A percentile compares a stretch with the other conserved stretches of the same genome.
These are phyloP conservation scores for Alternaria postmessia DNA, from an alignment of 2,329 filamentous ascomycete genomes.

Conservation along the genomic window DNA sequence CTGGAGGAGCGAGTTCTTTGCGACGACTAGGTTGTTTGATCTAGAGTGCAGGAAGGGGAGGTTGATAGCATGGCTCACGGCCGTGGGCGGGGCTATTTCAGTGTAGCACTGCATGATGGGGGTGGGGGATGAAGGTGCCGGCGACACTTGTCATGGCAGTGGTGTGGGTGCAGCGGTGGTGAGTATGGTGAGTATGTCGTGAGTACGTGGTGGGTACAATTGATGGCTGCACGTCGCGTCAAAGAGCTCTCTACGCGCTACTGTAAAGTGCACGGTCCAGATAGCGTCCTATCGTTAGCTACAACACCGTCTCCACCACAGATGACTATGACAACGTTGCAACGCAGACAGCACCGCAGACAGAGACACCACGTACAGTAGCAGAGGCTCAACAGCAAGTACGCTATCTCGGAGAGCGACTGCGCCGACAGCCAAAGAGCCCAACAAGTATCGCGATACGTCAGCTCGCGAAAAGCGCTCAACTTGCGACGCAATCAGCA, in stretches of 20 bases:
- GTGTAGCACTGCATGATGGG: constrained; percentile 91
- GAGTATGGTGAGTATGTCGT: too few species aligned
- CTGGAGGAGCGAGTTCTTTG: constrained; percentile 91
- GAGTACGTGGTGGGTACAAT: too few species aligned
- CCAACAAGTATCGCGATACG: neutral
- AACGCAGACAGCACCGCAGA: neutral
- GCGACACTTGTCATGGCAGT: constrained; percentile 27
- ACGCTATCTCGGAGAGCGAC: neutral
- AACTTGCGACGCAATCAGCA: neutral
- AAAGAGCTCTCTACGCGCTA: too few species aligned
- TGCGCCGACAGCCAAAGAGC: neutral
- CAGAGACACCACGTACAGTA: neutral
- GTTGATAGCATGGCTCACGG: constrained; percentile 86
- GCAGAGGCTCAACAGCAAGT: neutral
- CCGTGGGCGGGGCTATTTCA: constrained; percentile 91
- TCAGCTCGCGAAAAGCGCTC: constrained; percentile 1
- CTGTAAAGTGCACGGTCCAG: neutral
- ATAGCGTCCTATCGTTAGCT: neutral
- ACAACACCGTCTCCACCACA: neutral
- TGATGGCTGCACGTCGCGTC: too few species aligned
- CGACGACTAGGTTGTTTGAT: constrained; percentile 86
- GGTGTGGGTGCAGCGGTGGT: neutral
- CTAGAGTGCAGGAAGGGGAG: constrained; percentile 79
- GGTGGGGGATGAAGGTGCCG: constrained; percentile 1
- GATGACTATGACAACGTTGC: neutral